Percentiles rank a stretch among this genome's conserved stretches.
These are phyloP conservation scores for Epichloe hybrida DNA, from an alignment of 2,329 filamentous ascomycete species.

Conservation along the genomic window DNA sequence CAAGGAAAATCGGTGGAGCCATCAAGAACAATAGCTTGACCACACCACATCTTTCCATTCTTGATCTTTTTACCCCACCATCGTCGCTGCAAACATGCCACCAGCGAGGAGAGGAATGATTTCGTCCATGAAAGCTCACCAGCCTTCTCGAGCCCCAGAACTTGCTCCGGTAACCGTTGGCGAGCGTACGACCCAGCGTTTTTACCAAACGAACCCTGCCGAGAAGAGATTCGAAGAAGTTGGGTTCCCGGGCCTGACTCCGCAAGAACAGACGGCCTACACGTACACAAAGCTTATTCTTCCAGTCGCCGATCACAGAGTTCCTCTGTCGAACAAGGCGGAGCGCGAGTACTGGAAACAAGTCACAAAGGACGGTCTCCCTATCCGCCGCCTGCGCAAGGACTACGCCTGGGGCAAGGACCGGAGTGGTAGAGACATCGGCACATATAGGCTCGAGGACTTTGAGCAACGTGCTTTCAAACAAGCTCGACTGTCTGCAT, in stretches of 20 bases:
- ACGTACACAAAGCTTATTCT: slow-evolving; percentile 32
- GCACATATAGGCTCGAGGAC: slow-evolving; percentile 32
- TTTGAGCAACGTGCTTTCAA: slow-evolving; percentile 29
- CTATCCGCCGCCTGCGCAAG: slow-evolving; percentile 29
- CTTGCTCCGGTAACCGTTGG: slow-evolving; percentile 30
- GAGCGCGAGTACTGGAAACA: slow-evolving; percentile 46
- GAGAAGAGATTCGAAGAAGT: slow-evolving; percentile 29
- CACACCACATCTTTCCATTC: slow-evolving; percentile 1
- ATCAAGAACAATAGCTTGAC: slow-evolving; percentile 7
- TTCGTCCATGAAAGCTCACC: not conserved
- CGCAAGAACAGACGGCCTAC: slow-evolving; percentile 36
- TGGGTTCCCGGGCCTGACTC: slow-evolving; percentile 31
- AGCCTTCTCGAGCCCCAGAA: slow-evolving; percentile 14
- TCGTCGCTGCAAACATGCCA: slow-evolving; percentile 11
- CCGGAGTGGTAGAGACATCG: slow-evolving; percentile 33
- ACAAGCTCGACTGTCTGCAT: slow-evolving; percentile 27
- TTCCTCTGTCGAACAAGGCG: slow-evolving; percentile 29
- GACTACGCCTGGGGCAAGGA: slow-evolving; percentile 38
- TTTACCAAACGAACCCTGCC: slow-evolving; percentile 37
- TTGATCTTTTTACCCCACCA: slow-evolving; percentile 8
- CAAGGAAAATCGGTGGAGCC: slow-evolving; percentile 1
- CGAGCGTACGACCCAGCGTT: slow-evolving; percentile 33
- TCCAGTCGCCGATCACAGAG: slow-evolving; percentile 22
- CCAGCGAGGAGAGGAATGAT: not conserved
- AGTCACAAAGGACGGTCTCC: slow-evolving; percentile 37